These are phyloP conservation scores for Kwoniella bestiolae DNA, from an alignment of 768 basidiomycete species.

Conservation along the genomic window DNA sequence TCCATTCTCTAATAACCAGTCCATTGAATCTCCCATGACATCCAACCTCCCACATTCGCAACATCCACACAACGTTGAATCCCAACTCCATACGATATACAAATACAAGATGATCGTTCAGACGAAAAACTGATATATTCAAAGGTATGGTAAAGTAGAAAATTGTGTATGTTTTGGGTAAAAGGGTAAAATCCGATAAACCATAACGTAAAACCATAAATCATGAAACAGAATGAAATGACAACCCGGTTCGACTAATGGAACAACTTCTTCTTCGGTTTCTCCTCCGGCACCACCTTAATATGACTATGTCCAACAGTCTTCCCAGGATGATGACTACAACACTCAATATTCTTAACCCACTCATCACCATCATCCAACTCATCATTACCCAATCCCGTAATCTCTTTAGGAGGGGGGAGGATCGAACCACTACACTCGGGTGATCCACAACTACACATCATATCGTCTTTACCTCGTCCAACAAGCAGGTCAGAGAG, in stretches of 20 bases:
- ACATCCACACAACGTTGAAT: no score
- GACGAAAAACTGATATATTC: no score
- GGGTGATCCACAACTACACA: slow-evolving; percentile 73
- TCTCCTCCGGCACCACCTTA: slow-evolving; percentile 56
- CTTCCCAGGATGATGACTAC: slow-evolving; percentile 45
- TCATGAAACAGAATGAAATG: no score
- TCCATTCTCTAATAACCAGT: no score
- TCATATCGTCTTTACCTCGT: slow-evolving; percentile 71
- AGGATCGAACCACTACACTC: slow-evolving; percentile 60
- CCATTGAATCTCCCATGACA: no score
- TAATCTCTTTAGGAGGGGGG: slow-evolving; percentile 60
- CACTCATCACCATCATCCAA: slow-evolving; percentile 81
- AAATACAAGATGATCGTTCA: no score
- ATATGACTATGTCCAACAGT: slow-evolving; percentile 48
- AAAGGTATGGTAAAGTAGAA: not conserved
- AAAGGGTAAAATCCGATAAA: no score
- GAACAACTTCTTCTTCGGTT: slow-evolving; percentile 57
- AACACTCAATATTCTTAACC: slow-evolving; percentile 70
- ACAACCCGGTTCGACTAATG: slow-evolving; percentile 31
- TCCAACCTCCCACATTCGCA: no score
- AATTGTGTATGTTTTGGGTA: not conserved
- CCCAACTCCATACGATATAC: no score
- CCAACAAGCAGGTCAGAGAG: slow-evolving; percentile 88
- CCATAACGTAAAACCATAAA: no score
- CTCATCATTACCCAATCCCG: slow-evolving; percentile 42